Conservation (phyloP, 371 early-diverging fungal genomes). For the Blakeslea trispora region DNA sequence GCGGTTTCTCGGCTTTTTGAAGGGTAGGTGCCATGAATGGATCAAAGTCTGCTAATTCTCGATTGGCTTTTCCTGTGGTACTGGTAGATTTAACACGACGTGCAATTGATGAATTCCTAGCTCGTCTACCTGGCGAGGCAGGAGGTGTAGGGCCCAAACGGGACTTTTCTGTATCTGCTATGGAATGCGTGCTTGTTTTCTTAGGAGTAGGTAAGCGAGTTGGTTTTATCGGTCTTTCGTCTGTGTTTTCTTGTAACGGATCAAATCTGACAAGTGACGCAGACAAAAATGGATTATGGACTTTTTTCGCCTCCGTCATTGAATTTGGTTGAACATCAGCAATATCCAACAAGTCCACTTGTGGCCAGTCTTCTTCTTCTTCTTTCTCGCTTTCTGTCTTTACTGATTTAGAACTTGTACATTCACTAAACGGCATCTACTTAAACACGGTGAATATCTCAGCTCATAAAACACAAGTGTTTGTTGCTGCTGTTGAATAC, state of each 20-base stretch:
- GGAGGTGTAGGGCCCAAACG: slow-evolving; percentile 23
- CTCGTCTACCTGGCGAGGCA: slow-evolving; percentile 23
- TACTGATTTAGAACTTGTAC: too few relatives aligned
- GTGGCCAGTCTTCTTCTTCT: not conserved
- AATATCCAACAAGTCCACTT: not conserved
- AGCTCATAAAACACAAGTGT: too few relatives aligned
- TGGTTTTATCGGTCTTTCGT: not conserved
- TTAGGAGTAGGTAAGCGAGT: not conserved
- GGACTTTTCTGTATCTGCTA: not conserved
- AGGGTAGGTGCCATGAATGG: slow-evolving; percentile 21
- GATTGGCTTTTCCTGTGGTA: slow-evolving; percentile 21
- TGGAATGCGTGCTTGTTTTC: not conserved
- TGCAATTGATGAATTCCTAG: slow-evolving; percentile 20
- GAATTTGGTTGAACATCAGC: not conserved
- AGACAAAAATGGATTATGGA: not conserved
- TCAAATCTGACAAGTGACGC: slow-evolving; percentile 2
- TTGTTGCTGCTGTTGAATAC: too few relatives aligned
- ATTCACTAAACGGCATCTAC: not conserved
- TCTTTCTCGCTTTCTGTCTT: not conserved
- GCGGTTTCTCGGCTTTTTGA: slow-evolving; percentile 2
- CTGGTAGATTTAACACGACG: slow-evolving; percentile 10
- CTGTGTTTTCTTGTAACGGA: not conserved
- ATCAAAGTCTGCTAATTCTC: slow-evolving; percentile 29
- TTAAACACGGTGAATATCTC: not conserved
- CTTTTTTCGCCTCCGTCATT: not conserved